These are phyloP conservation scores for Neoboletus brunneissimus DNA, from an alignment of 768 basidiomycete genomes.

Conservation along the genomic window DNA sequence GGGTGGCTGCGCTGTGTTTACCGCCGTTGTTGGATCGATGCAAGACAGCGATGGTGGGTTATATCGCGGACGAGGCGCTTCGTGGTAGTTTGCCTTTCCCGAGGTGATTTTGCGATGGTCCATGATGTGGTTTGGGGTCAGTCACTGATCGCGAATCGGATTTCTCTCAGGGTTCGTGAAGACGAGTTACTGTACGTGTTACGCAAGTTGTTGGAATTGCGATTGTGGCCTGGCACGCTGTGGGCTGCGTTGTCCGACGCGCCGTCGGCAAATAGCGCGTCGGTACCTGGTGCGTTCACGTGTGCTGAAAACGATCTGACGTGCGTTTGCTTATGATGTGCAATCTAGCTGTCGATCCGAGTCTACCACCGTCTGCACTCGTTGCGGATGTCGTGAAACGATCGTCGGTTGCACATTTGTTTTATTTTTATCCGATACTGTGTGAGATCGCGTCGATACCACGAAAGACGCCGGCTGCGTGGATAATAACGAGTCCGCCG, in stretches of 20 bases:
- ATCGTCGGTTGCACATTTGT: conserved; percentile 79
- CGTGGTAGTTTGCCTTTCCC: conserved; percentile 89
- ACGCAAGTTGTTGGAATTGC: conserved; percentile 66
- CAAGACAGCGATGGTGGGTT: conserved; percentile 60
- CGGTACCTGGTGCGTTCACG: conserved; percentile 51
- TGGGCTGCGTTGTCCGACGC: conserved; percentile 74
- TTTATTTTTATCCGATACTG: conserved; percentile 79
- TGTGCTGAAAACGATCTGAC: not conserved
- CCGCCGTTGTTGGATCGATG: conserved; percentile 79
- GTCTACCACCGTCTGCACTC: conserved; percentile 48
- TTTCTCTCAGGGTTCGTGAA: conserved; percentile 62
- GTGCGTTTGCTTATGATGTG: not conserved
- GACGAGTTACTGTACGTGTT: conserved; percentile 88
- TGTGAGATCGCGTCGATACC: conserved; percentile 78
- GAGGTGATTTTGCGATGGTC: conserved; percentile 45
- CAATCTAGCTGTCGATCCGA: conserved; percentile 39
- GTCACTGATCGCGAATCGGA: not conserved
- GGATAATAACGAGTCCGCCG: conserved; percentile 40
- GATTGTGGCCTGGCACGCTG: conserved; percentile 72
- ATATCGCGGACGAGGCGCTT: conserved; percentile 79
- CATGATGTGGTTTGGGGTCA: not conserved
- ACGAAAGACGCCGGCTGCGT: conserved; percentile 62
- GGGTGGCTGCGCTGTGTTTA: conserved; percentile 71
- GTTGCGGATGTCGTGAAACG: conserved; percentile 71
- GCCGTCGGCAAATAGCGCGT: conserved; percentile 51